A percentile compares a stretch with the other conserved stretches of the same genome.
phyloP scores from a whole-genome alignment of 1,284 basidiomycete genomes.

The Amylostereum areolatum region DNA sequence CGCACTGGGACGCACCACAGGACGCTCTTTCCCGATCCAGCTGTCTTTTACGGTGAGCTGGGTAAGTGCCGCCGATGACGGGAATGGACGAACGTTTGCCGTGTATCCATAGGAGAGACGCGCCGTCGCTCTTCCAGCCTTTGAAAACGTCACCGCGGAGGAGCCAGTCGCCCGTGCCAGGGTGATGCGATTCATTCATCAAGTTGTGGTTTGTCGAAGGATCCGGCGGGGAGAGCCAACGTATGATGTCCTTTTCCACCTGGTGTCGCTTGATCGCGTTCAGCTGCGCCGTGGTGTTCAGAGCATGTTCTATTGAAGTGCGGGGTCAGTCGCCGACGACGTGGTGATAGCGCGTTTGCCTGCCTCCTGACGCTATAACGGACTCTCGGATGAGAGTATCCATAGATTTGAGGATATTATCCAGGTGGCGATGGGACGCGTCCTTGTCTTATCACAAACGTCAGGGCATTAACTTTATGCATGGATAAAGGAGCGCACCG shows the following conservation, averaged over 20 bases:
- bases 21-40: background rate
- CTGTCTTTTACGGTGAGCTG: background rate
- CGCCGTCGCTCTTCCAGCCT: background rate
- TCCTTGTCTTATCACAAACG: background rate
- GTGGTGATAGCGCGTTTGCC: background rate
- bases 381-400: background rate
- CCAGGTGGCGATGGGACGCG: background rate
- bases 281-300: no score
- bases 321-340: no score
- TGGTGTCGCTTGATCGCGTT: no score
- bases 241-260: background rate
- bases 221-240: constrained; percentile 4
- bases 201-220: constrained; percentile 1
- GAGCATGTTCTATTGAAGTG: no score
- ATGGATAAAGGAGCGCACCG: background rate
- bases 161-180: background rate
- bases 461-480: background rate
- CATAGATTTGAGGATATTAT: background rate
- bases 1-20: background rate
- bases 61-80: background rate
- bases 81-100: background rate
- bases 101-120: background rate
- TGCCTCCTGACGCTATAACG: background rate
- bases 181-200: background rate
- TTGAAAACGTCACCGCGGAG: background rate